Conservation (phyloP, 306 rosid genomes). For the Quercus aquifolioides region DNA sequence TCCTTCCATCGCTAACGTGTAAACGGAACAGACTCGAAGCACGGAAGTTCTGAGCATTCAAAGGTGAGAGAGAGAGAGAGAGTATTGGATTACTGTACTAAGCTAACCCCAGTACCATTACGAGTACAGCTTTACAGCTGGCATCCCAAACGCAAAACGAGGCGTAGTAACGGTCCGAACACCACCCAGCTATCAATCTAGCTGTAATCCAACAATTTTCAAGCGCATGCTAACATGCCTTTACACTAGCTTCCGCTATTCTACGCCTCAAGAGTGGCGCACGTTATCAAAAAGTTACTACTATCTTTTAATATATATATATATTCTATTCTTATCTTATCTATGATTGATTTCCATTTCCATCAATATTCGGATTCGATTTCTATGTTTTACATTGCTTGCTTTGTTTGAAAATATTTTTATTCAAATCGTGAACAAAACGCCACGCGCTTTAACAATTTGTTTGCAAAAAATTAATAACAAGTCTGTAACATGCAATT, state of each 20-base stretch:
- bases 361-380: not conserved
- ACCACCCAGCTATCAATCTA: slow-evolving; percentile 53
- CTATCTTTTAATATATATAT: no score
- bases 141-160: slow-evolving; percentile 40
- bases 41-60: not conserved
- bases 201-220: slow-evolving; percentile 13
- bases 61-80: not conserved
- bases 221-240: slow-evolving; percentile 23
- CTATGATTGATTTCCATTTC: no score
- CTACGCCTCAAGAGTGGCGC: slow-evolving; percentile 3
- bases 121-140: slow-evolving; percentile 41
- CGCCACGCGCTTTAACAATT: no score
- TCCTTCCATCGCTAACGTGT: not conserved
- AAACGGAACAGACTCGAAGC: not conserved
- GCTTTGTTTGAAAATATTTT: no score
- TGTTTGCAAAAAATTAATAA: not conserved
- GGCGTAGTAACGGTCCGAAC: slow-evolving; percentile 47
- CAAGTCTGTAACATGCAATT: not conserved
- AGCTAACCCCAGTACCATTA: slow-evolving; percentile 1
- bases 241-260: slow-evolving; percentile 4
- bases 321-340: no score
- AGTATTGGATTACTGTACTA: not conserved
- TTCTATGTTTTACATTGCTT: not conserved
- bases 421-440: no score
- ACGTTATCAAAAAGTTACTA: not conserved